phyloP scores from a whole-genome alignment of 805 yeast species.

The Priceomyces carsonii region DNA sequence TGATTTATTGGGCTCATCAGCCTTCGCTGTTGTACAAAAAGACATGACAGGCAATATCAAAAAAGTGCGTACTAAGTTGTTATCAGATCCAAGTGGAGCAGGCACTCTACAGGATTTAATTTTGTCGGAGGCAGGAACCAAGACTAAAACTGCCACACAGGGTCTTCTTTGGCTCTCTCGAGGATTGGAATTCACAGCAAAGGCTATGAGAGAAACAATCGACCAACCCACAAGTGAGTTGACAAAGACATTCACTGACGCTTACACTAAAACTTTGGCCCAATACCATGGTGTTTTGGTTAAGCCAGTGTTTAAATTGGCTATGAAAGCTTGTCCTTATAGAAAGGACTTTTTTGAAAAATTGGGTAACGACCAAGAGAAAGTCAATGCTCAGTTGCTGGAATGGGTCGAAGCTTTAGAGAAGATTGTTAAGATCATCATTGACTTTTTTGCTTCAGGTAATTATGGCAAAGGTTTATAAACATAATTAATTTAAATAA shows the following conservation, averaged over 20 bases:
- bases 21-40: slow-evolving; percentile 80
- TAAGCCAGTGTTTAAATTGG: slow-evolving; percentile 86
- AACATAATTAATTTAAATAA: slow-evolving; percentile 5
- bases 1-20: slow-evolving; percentile 81
- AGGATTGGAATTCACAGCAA: slow-evolving; percentile 89
- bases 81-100: slow-evolving; percentile 62
- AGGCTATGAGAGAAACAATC: slow-evolving; percentile 79
- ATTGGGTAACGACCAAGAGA: slow-evolving; percentile 73
- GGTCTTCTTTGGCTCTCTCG: slow-evolving; percentile 85
- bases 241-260: slow-evolving; percentile 75
- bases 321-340: slow-evolving; percentile 95
- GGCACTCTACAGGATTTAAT: slow-evolving; percentile 79
- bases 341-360: slow-evolving; percentile 81
- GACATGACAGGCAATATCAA: slow-evolving; percentile 87
- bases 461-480: slow-evolving; percentile 88
- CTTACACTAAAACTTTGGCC: slow-evolving; percentile 78
- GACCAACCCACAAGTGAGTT: slow-evolving; percentile 65
- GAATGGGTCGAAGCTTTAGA: slow-evolving; percentile 80
- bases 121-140: slow-evolving; percentile 65
- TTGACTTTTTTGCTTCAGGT: slow-evolving; percentile 75
- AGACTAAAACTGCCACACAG: slow-evolving; percentile 81
- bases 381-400: slow-evolving; percentile 62
- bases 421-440: slow-evolving; percentile 66
- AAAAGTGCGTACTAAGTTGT: slow-evolving; percentile 67
- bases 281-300: slow-evolving; percentile 81